Conservation (phyloP, 2,329 filamentous ascomycete species). For the Anthostomella pinea region DNA sequence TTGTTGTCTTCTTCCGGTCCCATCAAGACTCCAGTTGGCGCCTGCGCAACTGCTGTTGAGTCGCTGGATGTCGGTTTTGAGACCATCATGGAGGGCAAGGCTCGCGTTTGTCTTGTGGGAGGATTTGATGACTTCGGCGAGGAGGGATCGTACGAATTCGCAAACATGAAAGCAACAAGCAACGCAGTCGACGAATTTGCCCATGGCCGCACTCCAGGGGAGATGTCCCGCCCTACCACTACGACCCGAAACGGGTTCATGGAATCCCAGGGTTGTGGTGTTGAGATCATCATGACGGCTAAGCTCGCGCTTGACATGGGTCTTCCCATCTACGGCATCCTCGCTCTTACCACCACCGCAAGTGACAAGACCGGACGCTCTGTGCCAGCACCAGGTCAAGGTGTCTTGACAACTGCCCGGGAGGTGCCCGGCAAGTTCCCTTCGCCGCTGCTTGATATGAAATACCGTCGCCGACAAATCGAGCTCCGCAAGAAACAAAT, state of each 20-base stretch:
- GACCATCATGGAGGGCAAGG: slow-evolving; percentile 97
- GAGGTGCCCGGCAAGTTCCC: slow-evolving; percentile 90
- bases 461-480: slow-evolving; percentile 93
- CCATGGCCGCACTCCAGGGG: slow-evolving; percentile 88
- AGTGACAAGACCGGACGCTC: slow-evolving; percentile 99
- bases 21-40: slow-evolving; percentile 97
- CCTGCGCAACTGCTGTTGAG: slow-evolving; percentile 95
- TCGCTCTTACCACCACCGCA: slow-evolving; percentile 91
- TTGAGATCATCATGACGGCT: slow-evolving; percentile 98
- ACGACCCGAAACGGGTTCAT: slow-evolving; percentile 98
- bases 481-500: slow-evolving; percentile 92
- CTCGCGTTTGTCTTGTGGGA: slow-evolving; percentile 94
- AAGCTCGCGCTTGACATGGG: slow-evolving; percentile 97
- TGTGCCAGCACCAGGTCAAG: slow-evolving; percentile 92
- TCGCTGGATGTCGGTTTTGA: slow-evolving; percentile 97
- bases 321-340: slow-evolving; percentile 92
- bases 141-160: slow-evolving; percentile 98
- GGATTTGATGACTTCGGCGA: slow-evolving; percentile 99
- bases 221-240: slow-evolving; percentile 97
- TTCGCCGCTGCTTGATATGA: slow-evolving; percentile 93
- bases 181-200: slow-evolving; percentile 96
- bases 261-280: slow-evolving; percentile 98
- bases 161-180: slow-evolving; percentile 99
- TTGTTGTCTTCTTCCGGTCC: slow-evolving; percentile 93
- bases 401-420: slow-evolving; percentile 92